Conservation (phyloP, 108 stramenopile genomes). For the Parietichytrium sp. region DNA sequence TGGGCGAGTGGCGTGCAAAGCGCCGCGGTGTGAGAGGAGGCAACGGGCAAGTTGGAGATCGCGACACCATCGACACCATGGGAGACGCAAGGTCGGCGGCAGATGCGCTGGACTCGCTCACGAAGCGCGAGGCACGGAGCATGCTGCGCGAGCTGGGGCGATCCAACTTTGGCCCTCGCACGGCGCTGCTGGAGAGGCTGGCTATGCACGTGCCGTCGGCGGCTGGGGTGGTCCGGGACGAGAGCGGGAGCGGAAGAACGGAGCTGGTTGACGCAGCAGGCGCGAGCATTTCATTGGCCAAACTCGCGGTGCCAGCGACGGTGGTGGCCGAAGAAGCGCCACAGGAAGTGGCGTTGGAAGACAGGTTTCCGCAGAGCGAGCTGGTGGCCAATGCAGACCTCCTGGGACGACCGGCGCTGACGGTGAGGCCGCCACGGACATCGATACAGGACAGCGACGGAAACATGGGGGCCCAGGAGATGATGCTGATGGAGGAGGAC, state of each 20-base stretch:
- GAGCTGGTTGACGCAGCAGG: not conserved
- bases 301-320: not conserved
- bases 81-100: too few species aligned
- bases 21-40: too few species aligned
- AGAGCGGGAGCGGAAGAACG: not conserved
- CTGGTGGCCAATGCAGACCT: not conserved
- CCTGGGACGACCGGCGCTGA: not conserved
- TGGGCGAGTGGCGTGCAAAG: too few species aligned
- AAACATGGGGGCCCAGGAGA: not conserved
- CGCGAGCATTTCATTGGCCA: not conserved
- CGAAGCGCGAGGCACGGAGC: constrained; percentile 12
- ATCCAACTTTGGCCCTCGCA: not conserved
- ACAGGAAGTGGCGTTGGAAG: not conserved
- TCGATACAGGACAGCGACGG: not conserved
- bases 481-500: too few species aligned
- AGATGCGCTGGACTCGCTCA: not conserved
- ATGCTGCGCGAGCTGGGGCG: not conserved
- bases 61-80: too few species aligned
- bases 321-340: not conserved
- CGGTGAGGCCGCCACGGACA: too few species aligned
- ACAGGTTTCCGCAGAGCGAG: not conserved
- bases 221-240: not conserved
- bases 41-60: too few species aligned
- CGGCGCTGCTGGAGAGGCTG: not conserved
- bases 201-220: not conserved